These are phyloP conservation scores for Penicillium sp. DNA, from an alignment of 2,329 filamentous ascomycete species.

Conservation along the genomic window DNA sequence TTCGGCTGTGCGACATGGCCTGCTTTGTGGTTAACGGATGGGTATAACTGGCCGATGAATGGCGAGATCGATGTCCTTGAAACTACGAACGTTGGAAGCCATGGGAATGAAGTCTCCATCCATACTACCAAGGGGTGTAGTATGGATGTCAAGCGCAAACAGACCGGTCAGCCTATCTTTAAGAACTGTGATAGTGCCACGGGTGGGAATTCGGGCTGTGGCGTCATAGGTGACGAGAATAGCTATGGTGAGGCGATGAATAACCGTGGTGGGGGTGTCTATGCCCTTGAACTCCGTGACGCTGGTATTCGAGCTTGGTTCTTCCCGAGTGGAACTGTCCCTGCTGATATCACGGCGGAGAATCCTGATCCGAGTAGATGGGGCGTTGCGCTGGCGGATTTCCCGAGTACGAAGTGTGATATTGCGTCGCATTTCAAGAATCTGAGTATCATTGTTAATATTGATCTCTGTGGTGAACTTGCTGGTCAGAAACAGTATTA, in stretches of 20 bases:
- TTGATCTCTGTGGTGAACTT: slow-evolving; percentile 61
- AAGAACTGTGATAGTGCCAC: slow-evolving; percentile 52
- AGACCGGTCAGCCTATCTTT: slow-evolving; percentile 46
- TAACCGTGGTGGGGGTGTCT: slow-evolving; percentile 53
- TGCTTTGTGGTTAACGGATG: slow-evolving; percentile 64
- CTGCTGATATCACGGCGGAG: slow-evolving; percentile 50
- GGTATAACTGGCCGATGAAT: slow-evolving; percentile 59
- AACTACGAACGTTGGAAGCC: slow-evolving; percentile 52
- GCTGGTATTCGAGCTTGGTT: slow-evolving; percentile 64
- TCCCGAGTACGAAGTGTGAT: slow-evolving; percentile 61
- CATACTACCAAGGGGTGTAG: slow-evolving; percentile 58
- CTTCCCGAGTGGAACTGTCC: slow-evolving; percentile 51
- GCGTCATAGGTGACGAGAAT: slow-evolving; percentile 43
- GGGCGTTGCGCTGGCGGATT: slow-evolving; percentile 62
- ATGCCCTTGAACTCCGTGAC: slow-evolving; percentile 60
- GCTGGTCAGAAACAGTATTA: slow-evolving; percentile 39
- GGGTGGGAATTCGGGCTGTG: slow-evolving; percentile 57
- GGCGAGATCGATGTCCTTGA: slow-evolving; percentile 66
- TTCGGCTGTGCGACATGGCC: slow-evolving; percentile 65
- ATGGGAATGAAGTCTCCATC: slow-evolving; percentile 59
- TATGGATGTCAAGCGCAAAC: slow-evolving; percentile 52
- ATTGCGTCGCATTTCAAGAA: slow-evolving; percentile 61
- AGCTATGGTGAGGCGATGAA: slow-evolving; percentile 57
- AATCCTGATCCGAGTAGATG: slow-evolving; percentile 60
- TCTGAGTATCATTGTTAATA: slow-evolving; percentile 64